These are phyloP conservation scores for Cenchrus fungigraminus DNA, from an alignment of 176 grass and related monocot species.

Conservation along the genomic window DNA sequence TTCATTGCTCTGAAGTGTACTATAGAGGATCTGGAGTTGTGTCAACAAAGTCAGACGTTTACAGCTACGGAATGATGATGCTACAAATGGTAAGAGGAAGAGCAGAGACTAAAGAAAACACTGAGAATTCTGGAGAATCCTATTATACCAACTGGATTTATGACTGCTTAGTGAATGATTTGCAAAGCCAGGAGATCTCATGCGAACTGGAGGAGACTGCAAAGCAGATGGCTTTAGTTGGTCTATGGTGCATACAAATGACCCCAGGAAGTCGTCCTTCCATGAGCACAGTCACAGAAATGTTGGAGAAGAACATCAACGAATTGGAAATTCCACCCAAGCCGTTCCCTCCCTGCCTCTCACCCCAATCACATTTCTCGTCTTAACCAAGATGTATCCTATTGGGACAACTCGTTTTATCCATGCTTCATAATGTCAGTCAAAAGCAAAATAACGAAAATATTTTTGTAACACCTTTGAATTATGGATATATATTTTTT, in stretches of 20 bases:
- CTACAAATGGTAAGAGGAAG: conserved; percentile 58
- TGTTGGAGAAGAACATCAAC: conserved; percentile 47
- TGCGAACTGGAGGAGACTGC: conserved; percentile 34
- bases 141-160: conserved; percentile 66
- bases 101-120: conserved; percentile 17
- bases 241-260: conserved; percentile 61
- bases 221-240: conserved; percentile 44
- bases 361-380: not conserved
- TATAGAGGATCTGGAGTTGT: conserved; percentile 53
- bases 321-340: conserved; percentile 55
- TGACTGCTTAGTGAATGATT: conserved; percentile 36
- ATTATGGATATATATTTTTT: not conserved
- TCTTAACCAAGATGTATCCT: not conserved
- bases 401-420: not conserved
- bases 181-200: conserved; percentile 26
- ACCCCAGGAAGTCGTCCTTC: conserved; percentile 42
- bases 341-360: not conserved
- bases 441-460: not conserved
- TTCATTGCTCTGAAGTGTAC: conserved; percentile 73
- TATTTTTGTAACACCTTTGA: not conserved
- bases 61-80: conserved; percentile 72
- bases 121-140: conserved; percentile 17
- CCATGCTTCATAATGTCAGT: not conserved
- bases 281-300: conserved; percentile 59
- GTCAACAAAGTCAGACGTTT: conserved; percentile 67